Conservation (phyloP, 306 rosid genomes). For the Rosa persica region DNA sequence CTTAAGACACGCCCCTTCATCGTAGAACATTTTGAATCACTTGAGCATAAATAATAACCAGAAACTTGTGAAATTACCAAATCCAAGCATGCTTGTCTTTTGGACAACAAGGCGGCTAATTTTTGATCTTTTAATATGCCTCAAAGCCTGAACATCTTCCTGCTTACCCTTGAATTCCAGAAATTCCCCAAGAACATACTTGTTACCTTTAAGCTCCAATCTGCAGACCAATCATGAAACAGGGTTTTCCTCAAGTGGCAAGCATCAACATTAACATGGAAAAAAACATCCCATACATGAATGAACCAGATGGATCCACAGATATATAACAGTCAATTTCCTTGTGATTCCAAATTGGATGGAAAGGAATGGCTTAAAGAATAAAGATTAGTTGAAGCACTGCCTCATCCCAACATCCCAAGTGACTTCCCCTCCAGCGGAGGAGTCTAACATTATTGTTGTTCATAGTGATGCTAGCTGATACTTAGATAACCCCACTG, state of each 20-base stretch:
- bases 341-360: not conserved
- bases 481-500: not conserved
- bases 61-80: conserved; percentile 50
- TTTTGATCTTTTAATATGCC: conserved; percentile 76
- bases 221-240: conserved; percentile 42
- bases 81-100: conserved; percentile 91
- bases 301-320: not conserved
- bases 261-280: not conserved
- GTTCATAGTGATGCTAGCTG: not conserved
- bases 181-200: conserved; percentile 80
- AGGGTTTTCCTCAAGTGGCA: not conserved
- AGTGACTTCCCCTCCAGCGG: not conserved
- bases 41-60: conserved; percentile 8
- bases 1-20: not conserved
- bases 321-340: not conserved
- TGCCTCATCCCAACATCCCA: not conserved
- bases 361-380: not conserved
- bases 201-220: conserved; percentile 78
- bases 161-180: conserved; percentile 85
- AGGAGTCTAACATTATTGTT: not conserved
- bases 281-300: not conserved
- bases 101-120: conserved; percentile 58
- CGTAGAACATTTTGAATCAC: not conserved
- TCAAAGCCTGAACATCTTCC: conserved; percentile 67
- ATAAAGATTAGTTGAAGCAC: not conserved